phyloP scores from a whole-genome alignment of 169 alveolate genomes.

The Miamiensis avidus region DNA sequence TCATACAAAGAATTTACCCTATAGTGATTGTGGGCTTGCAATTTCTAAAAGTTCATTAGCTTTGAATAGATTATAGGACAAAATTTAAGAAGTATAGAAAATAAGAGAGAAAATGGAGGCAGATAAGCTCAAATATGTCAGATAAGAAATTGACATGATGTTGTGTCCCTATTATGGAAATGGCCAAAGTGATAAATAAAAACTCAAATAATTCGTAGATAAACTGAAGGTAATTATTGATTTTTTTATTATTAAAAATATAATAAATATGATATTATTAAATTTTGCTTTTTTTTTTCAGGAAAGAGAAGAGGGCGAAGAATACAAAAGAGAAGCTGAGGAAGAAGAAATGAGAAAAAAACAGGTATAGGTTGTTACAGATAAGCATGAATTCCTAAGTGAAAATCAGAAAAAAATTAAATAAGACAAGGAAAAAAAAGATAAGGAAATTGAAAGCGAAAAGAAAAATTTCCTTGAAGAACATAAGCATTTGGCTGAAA shows the following conservation, averaged over 20 bases:
- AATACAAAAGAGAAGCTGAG: constrained; percentile 1
- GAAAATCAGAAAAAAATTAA: constrained; percentile 42
- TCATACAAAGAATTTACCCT: constrained; percentile 44
- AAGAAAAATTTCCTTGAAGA: constrained; percentile 44
- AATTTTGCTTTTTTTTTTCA: neutral
- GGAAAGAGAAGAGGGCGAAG: constrained; percentile 3
- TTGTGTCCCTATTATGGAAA: constrained; percentile 49
- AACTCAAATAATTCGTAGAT: constrained; percentile 33
- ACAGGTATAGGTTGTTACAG: constrained; percentile 37
- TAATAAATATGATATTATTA: neutral
- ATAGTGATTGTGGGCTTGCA: constrained; percentile 50
- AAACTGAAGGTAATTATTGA: constrained; percentile 17
- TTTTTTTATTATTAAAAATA: neutral
- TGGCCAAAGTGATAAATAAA: constrained; percentile 22
- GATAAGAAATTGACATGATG: constrained; percentile 39
- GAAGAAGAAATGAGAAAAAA: constrained; percentile 5
- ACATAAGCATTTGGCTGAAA: constrained; percentile 37
- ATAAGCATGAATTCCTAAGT: constrained; percentile 40
- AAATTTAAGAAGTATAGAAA: constrained; percentile 36
- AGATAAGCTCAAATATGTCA: constrained; percentile 30
- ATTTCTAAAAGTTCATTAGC: constrained; percentile 37
- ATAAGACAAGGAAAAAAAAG: constrained; percentile 44
- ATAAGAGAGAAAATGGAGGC: constrained; percentile 40
- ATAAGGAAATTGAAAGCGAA: constrained; percentile 19
- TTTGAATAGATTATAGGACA: constrained; percentile 42